These are phyloP conservation scores for Hyphodiscus hymeniophilus DNA, from an alignment of 495 filamentous ascomycete species.

Conservation along the genomic window DNA sequence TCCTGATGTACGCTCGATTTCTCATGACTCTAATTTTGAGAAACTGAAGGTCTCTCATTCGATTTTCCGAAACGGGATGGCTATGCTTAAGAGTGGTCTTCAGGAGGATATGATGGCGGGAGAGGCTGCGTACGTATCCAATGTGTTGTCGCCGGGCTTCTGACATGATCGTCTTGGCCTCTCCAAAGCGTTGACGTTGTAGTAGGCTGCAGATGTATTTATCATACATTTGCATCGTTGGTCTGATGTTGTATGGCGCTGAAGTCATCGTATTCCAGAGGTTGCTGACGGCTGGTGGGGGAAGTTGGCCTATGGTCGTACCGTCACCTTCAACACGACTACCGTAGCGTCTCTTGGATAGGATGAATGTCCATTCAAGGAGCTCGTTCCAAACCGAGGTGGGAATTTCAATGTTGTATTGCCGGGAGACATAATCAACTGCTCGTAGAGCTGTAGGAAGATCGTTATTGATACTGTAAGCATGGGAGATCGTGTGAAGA, in stretches of 20 bases:
- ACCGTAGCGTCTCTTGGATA: conserved; percentile 27
- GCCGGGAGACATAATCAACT: conserved; percentile 47
- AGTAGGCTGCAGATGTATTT: conserved; percentile 37
- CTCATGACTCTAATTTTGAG: conserved; percentile 8
- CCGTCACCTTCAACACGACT: background rate
- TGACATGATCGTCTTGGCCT: conserved; percentile 25
- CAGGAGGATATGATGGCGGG: background rate
- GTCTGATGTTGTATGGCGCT: conserved; percentile 47
- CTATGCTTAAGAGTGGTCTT: background rate
- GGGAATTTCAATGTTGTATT: conserved; percentile 45
- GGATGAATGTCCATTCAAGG: conserved; percentile 50
- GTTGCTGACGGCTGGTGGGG: conserved; percentile 29
- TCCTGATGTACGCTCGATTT: conserved; percentile 18
- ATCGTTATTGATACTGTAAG: conserved; percentile 48
- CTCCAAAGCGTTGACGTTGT: conserved; percentile 16
- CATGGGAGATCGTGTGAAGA: conserved; percentile 50
- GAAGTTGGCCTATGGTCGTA: conserved; percentile 27
- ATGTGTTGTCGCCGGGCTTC: conserved; percentile 4
- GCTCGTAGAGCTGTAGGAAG: conserved; percentile 42
- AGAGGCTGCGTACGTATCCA: background rate
- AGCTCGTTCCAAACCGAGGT: conserved; percentile 46
- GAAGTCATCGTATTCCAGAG: conserved; percentile 49
- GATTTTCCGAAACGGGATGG: background rate
- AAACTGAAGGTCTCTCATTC: conserved; percentile 6
- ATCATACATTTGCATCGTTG: conserved; percentile 46